phyloP scores from a whole-genome alignment of 257 asterid species.

The Voacanga thouarsii region DNA sequence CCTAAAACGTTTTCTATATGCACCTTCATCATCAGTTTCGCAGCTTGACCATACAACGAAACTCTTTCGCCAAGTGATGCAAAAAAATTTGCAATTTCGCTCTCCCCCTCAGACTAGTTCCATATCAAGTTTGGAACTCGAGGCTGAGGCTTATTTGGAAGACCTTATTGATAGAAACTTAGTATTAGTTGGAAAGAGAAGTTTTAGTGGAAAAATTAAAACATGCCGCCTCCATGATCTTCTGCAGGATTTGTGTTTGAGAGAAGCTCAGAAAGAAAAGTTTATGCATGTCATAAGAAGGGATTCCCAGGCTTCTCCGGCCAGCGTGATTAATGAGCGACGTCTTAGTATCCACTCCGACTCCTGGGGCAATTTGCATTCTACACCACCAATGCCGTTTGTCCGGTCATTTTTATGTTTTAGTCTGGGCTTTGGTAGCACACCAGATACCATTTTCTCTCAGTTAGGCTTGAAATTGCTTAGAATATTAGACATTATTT shows the following conservation, averaged over 20 bases:
- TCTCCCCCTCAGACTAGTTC: too few species aligned
- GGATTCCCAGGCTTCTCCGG: background rate
- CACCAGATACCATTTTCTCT: background rate
- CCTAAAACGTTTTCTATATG: too few species aligned
- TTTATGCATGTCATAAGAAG: constrained; percentile 18
- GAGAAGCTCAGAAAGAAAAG: constrained; percentile 31
- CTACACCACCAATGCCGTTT: constrained; percentile 15
- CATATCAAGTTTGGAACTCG: too few species aligned
- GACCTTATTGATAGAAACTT: constrained; percentile 37
- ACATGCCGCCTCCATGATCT: constrained; percentile 37
- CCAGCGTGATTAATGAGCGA: background rate
- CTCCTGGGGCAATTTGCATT: background rate
- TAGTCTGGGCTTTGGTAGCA: background rate
- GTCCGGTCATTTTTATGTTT: background rate
- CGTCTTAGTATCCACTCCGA: constrained; percentile 19
- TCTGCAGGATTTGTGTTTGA: constrained; percentile 30
- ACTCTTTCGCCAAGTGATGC: too few species aligned
- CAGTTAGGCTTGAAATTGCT: constrained; percentile 26
- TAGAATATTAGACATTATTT: constrained; percentile 29
- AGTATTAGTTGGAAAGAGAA: constrained; percentile 21
- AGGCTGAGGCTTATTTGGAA: constrained; percentile 35
- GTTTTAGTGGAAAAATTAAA: constrained; percentile 24
- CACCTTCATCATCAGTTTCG: too few species aligned
- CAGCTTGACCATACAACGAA: too few species aligned
- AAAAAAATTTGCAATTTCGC: too few species aligned